These are phyloP conservation scores for Ceratobasidium sp. DNA, from an alignment of 1,284 basidiomycete genomes.

Conservation along the genomic window DNA sequence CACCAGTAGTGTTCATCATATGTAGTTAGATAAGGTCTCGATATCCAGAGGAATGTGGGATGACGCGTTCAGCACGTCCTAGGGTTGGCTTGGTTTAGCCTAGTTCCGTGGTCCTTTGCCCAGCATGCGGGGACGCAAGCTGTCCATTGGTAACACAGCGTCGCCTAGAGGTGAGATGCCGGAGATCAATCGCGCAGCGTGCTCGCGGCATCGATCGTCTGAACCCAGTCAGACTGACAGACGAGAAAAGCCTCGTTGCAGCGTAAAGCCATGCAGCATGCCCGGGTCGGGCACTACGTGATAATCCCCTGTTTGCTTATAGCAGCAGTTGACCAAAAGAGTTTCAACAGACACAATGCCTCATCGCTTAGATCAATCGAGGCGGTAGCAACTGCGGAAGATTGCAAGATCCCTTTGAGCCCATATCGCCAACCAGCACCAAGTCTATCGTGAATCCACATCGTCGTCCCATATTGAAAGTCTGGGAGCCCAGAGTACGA, in stretches of 20 bases:
- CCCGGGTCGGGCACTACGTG: neutral
- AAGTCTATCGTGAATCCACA: too few species aligned
- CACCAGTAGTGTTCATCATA: too few species aligned
- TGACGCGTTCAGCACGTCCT: neutral
- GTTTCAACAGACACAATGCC: neutral
- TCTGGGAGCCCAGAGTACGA: neutral
- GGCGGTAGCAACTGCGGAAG: neutral
- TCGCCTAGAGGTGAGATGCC: slow-evolving; percentile 2
- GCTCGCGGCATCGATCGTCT: neutral
- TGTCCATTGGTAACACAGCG: neutral
- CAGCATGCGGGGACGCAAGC: neutral
- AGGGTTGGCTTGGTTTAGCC: slow-evolving; percentile 10
- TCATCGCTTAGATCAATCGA: neutral
- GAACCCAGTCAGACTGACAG: slow-evolving; percentile 4
- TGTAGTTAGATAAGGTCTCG: neutral
- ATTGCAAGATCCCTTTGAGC: neutral
- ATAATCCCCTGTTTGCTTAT: neutral
- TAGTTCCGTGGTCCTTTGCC: neutral
- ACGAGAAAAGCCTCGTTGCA: slow-evolving; percentile 5
- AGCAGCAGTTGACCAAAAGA: neutral
- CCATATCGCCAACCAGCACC: too few species aligned
- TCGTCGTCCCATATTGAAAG: neutral
- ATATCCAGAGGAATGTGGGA: neutral
- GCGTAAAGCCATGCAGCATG: neutral
- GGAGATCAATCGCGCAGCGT: slow-evolving; percentile 10